Base-by-base conservation (phyloP, 352 stramenopile genomes). In the Globisporangium polare region DNA sequence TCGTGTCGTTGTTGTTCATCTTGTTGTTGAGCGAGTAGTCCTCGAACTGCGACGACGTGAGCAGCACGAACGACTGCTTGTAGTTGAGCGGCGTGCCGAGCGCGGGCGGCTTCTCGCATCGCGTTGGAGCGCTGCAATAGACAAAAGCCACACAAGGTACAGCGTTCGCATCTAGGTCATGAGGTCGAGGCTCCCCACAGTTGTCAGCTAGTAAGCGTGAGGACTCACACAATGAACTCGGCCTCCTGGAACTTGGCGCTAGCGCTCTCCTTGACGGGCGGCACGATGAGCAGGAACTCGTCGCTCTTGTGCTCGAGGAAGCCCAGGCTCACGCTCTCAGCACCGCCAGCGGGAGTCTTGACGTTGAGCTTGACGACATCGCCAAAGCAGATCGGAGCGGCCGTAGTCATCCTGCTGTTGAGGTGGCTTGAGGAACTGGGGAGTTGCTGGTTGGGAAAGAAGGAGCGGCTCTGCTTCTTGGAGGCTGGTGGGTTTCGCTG, bases 11-110 rank as follows among this genome's bases (percentile, higher is more conserved):
- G 31, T 60, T 68, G 20, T 76, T 50, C 35, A 88, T 83, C 68
- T 91, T 91, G 73, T 89, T 90, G 70, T 89, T 91, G 26, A 93
- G 70, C 53, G 84, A 82, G 72, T 89, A 92, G 4, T 68, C 73
- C 42, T 78, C 77, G 42, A 72, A 77, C 53, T 88, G 71, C 29
- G 73, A 88, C n/a, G 53, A 66, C 22, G 82, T 89, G 18, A 69
- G 58, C 37, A 93, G 78, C 51, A 90, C 76, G 53, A 93, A 90
- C 18, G 78, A 69, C 50, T 88, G 82, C 59, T 83, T 72, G 53
- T 84, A 93, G 22, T 71, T 86, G 41, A 91, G 63, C 24, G 72
- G 69, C 20, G 78, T 88, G 54, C 79, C 79, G 5, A 64, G 60
- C 1, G 58, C 35, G 18, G 72, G 70, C 27, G 69, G 66, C 64